Conservation (phyloP, 768 basidiomycete genomes). For the Russula earlei region DNA sequence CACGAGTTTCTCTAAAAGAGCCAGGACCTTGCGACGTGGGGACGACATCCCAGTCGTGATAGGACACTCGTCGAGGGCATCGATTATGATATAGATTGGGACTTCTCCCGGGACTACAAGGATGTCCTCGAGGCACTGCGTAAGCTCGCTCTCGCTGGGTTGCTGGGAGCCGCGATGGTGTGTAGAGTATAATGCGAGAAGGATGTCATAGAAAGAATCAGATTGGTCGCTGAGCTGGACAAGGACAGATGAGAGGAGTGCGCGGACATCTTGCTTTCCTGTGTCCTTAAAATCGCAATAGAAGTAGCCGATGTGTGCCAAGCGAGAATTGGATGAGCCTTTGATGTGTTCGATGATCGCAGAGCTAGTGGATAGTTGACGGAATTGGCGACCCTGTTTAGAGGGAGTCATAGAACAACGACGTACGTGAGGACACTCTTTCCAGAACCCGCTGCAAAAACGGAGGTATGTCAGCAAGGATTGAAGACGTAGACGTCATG, state of each 20-base stretch:
- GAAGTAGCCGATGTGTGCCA: background rate
- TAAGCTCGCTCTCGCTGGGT: background rate
- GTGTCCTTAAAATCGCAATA: background rate
- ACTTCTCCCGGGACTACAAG: background rate
- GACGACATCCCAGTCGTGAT: background rate
- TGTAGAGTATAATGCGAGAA: background rate
- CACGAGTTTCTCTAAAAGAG: background rate
- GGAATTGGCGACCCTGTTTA: background rate
- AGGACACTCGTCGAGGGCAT: conserved; percentile 1
- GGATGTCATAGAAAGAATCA: background rate
- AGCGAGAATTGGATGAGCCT: background rate
- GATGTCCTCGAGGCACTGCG: background rate
- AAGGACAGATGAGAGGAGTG: background rate
- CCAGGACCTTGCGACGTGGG: background rate
- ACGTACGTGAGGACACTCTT: conserved; percentile 1
- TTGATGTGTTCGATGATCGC: background rate
- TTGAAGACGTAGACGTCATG: too few species aligned
- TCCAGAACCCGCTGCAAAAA: background rate
- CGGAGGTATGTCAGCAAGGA: too few species aligned
- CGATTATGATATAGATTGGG: background rate
- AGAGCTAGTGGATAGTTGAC: background rate
- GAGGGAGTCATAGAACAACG: too few species aligned
- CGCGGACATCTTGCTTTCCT: background rate
- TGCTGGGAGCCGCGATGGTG: background rate
- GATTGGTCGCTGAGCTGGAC: background rate